Evolutionary conservation across 2,329 filamentous ascomycete species (phyloP).

Genomic region (Fusarium sp.): DNA sequence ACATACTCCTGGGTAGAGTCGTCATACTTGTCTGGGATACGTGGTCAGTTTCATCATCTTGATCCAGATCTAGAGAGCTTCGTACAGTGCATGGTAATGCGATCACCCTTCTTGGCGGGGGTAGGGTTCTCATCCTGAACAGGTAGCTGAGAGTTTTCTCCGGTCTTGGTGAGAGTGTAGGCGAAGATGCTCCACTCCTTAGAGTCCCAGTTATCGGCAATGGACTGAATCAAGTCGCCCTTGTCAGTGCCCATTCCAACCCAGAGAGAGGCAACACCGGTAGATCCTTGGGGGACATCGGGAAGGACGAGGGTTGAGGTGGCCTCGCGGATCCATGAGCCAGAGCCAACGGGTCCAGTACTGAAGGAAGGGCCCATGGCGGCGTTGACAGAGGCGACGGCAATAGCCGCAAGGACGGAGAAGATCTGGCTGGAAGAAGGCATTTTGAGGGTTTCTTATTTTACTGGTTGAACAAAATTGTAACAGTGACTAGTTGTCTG

Average conservation of each 20-base stretch:
- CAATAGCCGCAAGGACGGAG: slow-evolving; percentile 31
- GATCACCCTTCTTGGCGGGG: slow-evolving; percentile 23
- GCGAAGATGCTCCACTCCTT: slow-evolving; percentile 55
- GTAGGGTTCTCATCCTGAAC: slow-evolving; percentile 30
- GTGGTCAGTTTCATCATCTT: neutral
- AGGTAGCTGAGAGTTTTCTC: slow-evolving; percentile 36
- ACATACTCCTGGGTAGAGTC: slow-evolving; percentile 28
- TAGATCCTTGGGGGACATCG: slow-evolving; percentile 49
- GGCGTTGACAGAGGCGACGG: slow-evolving; percentile 34
- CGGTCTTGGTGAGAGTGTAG: slow-evolving; percentile 54
- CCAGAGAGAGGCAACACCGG: slow-evolving; percentile 57
- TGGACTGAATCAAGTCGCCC: slow-evolving; percentile 60
- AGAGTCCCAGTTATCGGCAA: slow-evolving; percentile 52
- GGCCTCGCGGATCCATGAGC: slow-evolving; percentile 57
- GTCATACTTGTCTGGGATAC: slow-evolving; percentile 28
- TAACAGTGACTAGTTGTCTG: neutral
- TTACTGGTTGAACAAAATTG: neutral
- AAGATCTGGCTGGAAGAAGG: slow-evolving; percentile 28
- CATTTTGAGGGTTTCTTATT: slow-evolving; percentile 11
- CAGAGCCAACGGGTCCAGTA: slow-evolving; percentile 54
- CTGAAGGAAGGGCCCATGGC: slow-evolving; percentile 55
- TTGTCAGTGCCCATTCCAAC: slow-evolving; percentile 60
- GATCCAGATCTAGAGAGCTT: fast-evolving
- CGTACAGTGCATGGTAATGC: slow-evolving; percentile 40
- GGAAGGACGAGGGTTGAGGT: slow-evolving; percentile 58